A percentile compares a stretch with the other conserved stretches of the same genome.
Evolutionary conservation across 805 yeast species (phyloP).

Genomic region (Candida jianshihensis): DNA sequence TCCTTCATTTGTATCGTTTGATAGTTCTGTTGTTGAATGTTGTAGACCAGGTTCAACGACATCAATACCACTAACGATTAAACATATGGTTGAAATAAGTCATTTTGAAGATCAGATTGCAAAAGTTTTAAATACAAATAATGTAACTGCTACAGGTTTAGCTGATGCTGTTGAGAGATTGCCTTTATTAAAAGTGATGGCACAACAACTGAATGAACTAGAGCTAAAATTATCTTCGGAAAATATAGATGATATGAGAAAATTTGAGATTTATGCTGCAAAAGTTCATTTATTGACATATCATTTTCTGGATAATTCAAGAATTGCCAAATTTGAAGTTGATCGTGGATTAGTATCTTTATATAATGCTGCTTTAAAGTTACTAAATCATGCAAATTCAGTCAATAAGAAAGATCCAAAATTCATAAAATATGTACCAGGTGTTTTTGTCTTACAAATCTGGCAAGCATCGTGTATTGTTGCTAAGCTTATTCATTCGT

Average conservation of each 20-base stretch:
- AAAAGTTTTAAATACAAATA: conserved; percentile 65
- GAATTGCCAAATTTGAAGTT: conserved; percentile 43
- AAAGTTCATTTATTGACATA: conserved; percentile 80
- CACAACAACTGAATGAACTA: conserved; percentile 68
- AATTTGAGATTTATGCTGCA: conserved; percentile 62
- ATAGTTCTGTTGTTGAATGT: conserved; percentile 54
- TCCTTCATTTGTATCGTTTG: conserved; percentile 87
- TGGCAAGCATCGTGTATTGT: conserved; percentile 93
- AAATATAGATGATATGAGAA: conserved; percentile 59
- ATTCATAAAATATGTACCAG: conserved; percentile 75
- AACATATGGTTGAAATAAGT: conserved; percentile 76
- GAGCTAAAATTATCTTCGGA: conserved; percentile 49
- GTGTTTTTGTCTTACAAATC: conserved; percentile 68
- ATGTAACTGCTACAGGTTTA: conserved; percentile 57
- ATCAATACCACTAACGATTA: conserved; percentile 31
- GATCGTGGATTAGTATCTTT: conserved; percentile 69
- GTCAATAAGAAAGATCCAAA: conserved; percentile 53
- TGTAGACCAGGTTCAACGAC: conserved; percentile 38
- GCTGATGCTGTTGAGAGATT: conserved; percentile 64
- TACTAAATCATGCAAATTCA: conserved; percentile 58
- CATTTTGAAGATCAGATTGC: conserved; percentile 83
- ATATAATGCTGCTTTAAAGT: conserved; percentile 71
- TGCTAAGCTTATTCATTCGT: conserved; percentile 71
- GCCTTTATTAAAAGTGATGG: conserved; percentile 64
- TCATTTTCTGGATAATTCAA: conserved; percentile 58